Percentiles rank a stretch among this genome's conserved stretches.
These are phyloP conservation scores for Rehmannia glutinosa DNA, from an alignment of 257 asterid genomes.

Conservation along the genomic window DNA sequence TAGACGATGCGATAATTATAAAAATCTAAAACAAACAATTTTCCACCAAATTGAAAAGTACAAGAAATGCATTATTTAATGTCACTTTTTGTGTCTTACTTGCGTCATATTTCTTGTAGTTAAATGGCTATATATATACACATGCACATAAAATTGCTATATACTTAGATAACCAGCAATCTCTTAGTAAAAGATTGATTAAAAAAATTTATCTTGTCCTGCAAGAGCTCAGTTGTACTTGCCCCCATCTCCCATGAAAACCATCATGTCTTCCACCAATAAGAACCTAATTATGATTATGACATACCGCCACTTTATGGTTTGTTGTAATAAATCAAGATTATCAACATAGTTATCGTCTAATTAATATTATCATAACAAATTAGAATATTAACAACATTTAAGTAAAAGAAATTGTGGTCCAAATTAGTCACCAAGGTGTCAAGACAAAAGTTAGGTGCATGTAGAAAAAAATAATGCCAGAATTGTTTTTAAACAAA, in stretches of 20 bases:
- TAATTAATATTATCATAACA: slow-evolving; percentile 16
- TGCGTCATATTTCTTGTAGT: neutral
- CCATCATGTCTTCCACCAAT: slow-evolving; percentile 32
- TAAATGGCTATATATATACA: neutral
- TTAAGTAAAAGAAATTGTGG: neutral
- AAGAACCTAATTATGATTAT: slow-evolving; percentile 21
- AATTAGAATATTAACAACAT: slow-evolving; percentile 3
- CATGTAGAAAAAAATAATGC: neutral
- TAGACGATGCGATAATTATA: too few relatives aligned
- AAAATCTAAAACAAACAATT: too few relatives aligned
- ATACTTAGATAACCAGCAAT: slow-evolving; percentile 23
- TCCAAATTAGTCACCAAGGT: slow-evolving; percentile 24
- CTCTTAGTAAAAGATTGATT: slow-evolving; percentile 10
- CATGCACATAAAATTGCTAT: neutral
- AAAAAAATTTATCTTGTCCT: slow-evolving; percentile 25
- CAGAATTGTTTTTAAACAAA: too few relatives aligned
- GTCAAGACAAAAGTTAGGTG: slow-evolving; percentile 23
- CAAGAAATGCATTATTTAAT: too few relatives aligned
- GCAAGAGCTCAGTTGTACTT: slow-evolving; percentile 29
- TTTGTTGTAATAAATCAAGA: slow-evolving; percentile 27
- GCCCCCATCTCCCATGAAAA: slow-evolving; percentile 26
- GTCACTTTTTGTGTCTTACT: too few relatives aligned
- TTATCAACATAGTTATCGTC: slow-evolving; percentile 3
- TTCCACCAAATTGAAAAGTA: too few relatives aligned
- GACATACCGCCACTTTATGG: slow-evolving; percentile 12